Conservation (phyloP, 345 rosid genomes). For the Ceriops zippeliana region DNA sequence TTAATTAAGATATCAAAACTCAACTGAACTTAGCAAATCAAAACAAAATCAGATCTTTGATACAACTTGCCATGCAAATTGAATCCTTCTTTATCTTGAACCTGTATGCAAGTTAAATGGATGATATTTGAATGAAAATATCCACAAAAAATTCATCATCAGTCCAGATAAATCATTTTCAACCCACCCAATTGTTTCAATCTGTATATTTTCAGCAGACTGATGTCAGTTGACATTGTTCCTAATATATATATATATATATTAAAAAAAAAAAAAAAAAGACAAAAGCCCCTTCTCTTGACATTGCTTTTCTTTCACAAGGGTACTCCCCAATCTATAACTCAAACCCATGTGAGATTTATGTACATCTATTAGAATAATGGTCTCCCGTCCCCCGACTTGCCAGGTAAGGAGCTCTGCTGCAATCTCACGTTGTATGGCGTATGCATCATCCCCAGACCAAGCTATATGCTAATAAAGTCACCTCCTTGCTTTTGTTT, state of each 20-base stretch:
- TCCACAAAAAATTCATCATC: not conserved
- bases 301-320: slow-evolving; percentile 13
- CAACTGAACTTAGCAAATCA: too few species aligned
- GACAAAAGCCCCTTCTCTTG: not conserved
- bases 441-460: slow-evolving; percentile 13
- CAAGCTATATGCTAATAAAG: not conserved
- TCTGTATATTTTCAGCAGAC: slow-evolving; percentile 3
- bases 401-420: slow-evolving; percentile 13
- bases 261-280: too few species aligned
- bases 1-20: too few species aligned
- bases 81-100: too few species aligned
- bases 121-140: not conserved
- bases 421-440: not conserved
- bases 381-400: slow-evolving; percentile 10
- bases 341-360: slow-evolving; percentile 18
- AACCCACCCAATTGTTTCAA: not conserved
- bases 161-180: not conserved
- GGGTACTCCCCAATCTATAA: slow-evolving; percentile 10
- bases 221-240: not conserved
- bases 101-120: not conserved
- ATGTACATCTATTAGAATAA: slow-evolving; percentile 17
- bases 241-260: too few species aligned
- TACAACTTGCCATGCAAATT: too few species aligned
- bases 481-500: not conserved
- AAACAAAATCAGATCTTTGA: too few species aligned